phyloP scores from a whole-genome alignment of 306 rosid genomes.

The Quercus engelmannii region DNA sequence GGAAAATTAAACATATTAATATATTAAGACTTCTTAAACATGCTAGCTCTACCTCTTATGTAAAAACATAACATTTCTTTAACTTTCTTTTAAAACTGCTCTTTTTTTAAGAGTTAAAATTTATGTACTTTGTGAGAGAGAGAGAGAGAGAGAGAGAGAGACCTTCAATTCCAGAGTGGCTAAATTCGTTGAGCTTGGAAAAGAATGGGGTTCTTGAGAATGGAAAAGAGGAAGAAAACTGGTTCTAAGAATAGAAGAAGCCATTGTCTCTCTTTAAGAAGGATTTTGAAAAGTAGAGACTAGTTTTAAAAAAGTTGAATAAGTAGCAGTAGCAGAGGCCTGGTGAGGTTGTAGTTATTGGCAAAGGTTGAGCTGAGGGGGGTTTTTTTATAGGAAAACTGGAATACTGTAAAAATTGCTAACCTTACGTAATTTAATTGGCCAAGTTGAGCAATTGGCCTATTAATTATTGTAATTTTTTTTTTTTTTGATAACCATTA shows the following conservation, averaged over 20 bases:
- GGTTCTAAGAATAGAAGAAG: conserved; percentile 40
- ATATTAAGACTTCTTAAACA: background rate
- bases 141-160: background rate
- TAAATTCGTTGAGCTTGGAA: background rate
- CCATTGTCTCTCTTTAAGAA: conserved; percentile 8
- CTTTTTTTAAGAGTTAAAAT: background rate
- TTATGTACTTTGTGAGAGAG: background rate
- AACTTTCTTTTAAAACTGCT: too few species aligned
- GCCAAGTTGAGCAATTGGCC: too few species aligned
- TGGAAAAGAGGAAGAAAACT: conserved; percentile 23
- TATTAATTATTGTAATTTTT: too few species aligned
- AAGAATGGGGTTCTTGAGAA: conserved; percentile 17
- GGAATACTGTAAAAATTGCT: too few species aligned
- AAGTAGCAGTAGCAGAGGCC: background rate
- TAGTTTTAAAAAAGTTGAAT: too few species aligned
- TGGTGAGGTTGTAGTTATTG: background rate
- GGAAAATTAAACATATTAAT: conserved; percentile 8
- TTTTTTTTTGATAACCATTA: too few species aligned
- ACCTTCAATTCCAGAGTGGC: conserved; percentile 22
- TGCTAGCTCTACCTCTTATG: background rate
- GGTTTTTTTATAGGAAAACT: background rate
- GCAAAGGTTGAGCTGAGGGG: background rate
- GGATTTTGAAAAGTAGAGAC: background rate
- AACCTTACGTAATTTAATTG: too few species aligned
- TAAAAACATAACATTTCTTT: background rate